Percentiles rank a stretch among this genome's conserved stretches.
Conservation (phyloP, 2,329 filamentous ascomycete species). For the Beauveria rudraprayagi region DNA sequence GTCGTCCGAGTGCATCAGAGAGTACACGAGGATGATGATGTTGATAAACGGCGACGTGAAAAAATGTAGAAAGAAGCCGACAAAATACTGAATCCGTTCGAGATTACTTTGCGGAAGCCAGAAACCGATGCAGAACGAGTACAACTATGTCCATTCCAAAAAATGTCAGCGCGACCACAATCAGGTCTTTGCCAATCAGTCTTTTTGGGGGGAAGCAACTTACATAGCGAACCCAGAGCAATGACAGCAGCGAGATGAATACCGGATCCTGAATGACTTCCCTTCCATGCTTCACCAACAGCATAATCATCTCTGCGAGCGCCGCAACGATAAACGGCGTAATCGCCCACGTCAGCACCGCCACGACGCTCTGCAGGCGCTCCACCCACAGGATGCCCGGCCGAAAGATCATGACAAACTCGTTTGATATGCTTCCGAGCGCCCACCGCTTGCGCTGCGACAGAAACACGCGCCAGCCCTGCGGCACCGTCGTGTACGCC, state of each 20-base stretch:
- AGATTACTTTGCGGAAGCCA: slow-evolving; percentile 32
- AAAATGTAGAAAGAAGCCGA: slow-evolving; percentile 30
- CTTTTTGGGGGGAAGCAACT: slow-evolving; percentile 19
- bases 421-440: slow-evolving; percentile 39
- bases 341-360: slow-evolving; percentile 39
- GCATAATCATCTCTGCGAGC: slow-evolving; percentile 27
- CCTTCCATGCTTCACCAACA: slow-evolving; percentile 25
- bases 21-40: slow-evolving; percentile 33
- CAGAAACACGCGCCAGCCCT: slow-evolving; percentile 37
- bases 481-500: slow-evolving; percentile 39
- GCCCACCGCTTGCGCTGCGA: slow-evolving; percentile 43
- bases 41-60: slow-evolving; percentile 34
- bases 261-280: slow-evolving; percentile 27
- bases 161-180: neutral
- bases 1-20: slow-evolving; percentile 34
- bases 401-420: slow-evolving; percentile 40
- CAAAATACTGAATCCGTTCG: slow-evolving; percentile 30
- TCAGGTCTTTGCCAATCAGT: no score
- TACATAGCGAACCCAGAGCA: slow-evolving; percentile 32
- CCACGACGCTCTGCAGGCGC: slow-evolving; percentile 35
- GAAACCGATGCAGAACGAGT: slow-evolving; percentile 34
- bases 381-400: slow-evolving; percentile 35
- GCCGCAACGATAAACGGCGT: slow-evolving; percentile 37
- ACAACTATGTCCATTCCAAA: slow-evolving; percentile 17
- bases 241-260: slow-evolving; percentile 29